Conservation (phyloP, 2,329 filamentous ascomycete genomes). For the Cytospora mali region DNA sequence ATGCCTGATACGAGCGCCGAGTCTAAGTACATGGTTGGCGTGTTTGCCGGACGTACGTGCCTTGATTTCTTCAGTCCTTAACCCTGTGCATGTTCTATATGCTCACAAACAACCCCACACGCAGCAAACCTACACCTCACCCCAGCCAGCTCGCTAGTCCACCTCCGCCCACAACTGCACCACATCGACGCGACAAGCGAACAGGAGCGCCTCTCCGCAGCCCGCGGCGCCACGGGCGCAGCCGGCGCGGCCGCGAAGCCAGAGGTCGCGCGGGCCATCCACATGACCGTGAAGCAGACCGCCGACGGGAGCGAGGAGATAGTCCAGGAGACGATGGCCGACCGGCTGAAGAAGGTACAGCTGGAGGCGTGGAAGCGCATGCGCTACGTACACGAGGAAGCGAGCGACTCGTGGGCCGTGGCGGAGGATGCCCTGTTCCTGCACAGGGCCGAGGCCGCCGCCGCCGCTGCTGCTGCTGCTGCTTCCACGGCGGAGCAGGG, state of each 20-base stretch:
- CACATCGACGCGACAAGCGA: constrained; percentile 86
- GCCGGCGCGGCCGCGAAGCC: constrained; percentile 34
- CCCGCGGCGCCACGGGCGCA: constrained; percentile 43
- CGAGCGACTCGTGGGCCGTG: constrained; percentile 71
- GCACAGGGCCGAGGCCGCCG: constrained; percentile 29
- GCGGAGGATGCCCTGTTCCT: constrained; percentile 75
- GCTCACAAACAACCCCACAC: neutral
- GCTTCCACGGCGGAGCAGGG: no score
- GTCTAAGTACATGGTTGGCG: constrained; percentile 86
- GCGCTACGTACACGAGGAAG: constrained; percentile 80
- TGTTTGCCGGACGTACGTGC: constrained; percentile 74
- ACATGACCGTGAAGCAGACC: constrained; percentile 82
- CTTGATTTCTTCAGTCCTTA: neutral
- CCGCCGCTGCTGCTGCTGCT: neutral
- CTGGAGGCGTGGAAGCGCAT: constrained; percentile 80
- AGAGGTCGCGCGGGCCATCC: constrained; percentile 71
- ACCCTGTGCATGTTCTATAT: neutral
- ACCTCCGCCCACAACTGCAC: constrained; percentile 89
- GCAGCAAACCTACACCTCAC: constrained; percentile 84
- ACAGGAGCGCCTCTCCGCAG: constrained; percentile 58
- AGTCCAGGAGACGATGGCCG: constrained; percentile 71
- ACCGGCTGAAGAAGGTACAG: constrained; percentile 76
- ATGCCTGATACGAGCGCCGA: constrained; percentile 65
- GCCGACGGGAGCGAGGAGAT: constrained; percentile 66
- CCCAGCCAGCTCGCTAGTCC: constrained; percentile 78